Base-by-base conservation (phyloP, 148 eudicot species). In the Cornus kousa region DNA sequence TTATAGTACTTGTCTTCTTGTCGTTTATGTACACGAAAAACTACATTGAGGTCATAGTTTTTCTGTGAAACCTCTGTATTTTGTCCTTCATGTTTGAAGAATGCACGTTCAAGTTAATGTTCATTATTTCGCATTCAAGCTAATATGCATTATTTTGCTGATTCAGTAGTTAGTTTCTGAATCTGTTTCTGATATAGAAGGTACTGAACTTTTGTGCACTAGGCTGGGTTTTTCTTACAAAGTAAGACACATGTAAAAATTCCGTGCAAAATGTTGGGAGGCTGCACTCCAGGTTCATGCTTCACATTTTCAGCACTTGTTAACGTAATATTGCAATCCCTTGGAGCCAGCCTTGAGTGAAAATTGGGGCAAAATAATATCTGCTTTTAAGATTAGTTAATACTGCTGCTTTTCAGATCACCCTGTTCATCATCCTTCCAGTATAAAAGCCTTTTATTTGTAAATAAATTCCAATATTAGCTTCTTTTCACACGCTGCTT, bases 391-490 rank as follows among this genome's bases (percentile, higher is more conserved):
- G 4, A 53, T 12, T 53, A 53, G 13, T 53, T 12, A 53, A 1
- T 35, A 35, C 37, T 35, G 0, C 4, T 35, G 37, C 37, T 35
- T 35, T 35, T 35, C 0, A 35, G 37, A 35, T 35, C 37, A 35
- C 1, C 37, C 37, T 35, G 37, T 35, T 35, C 37, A 35, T 35
- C 37, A 35, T 35, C 5, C 4, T 35, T 35, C 37, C 37, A 35
- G 37, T 35, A 35, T 43, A 57, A 57, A 57, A 13, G 20, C 4
- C 17, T 57, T 62, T 5, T 62, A 62, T 17, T 62, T 67, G 70
- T 50, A 37, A 73, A 14, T 14, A 66, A 79, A 14, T 80, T 80
- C 10, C 48, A 53, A 20, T 37, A 71, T 9, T 40, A 33, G 9
- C 33, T 5, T 16, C 5, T n/a, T 43, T 40, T 70, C 19, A 17